These are phyloP conservation scores for Plantago elongata DNA, from an alignment of 257 asterid species.

Conservation along the genomic window DNA sequence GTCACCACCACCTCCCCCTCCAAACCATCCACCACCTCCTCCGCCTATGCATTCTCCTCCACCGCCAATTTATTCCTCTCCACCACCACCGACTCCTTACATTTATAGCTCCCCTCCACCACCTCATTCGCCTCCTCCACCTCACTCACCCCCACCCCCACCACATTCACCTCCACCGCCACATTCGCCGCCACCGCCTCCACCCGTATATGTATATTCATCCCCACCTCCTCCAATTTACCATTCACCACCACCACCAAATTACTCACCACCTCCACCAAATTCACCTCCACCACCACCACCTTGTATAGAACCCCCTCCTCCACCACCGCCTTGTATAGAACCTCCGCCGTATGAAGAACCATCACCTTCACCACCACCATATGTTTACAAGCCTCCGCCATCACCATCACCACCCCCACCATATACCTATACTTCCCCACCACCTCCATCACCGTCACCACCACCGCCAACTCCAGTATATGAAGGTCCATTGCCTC, in stretches of 20 bases:
- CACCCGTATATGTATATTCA: slow-evolving; percentile 34
- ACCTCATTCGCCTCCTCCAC: slow-evolving; percentile 29
- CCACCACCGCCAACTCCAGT: slow-evolving; percentile 75
- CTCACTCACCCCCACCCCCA: slow-evolving; percentile 20
- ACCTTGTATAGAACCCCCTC: slow-evolving; percentile 31
- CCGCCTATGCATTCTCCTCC: slow-evolving; percentile 43
- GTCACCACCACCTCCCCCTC: slow-evolving; percentile 25
- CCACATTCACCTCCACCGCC: slow-evolving; percentile 32
- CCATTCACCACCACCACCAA: slow-evolving; percentile 15
- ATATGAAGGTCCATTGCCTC: slow-evolving; percentile 83
- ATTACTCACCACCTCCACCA: slow-evolving; percentile 35
- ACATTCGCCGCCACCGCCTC: slow-evolving; percentile 30
- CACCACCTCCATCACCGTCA: slow-evolving; percentile 48
- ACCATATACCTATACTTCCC: slow-evolving; percentile 33
- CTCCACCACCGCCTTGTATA: slow-evolving; percentile 51
- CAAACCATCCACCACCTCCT: slow-evolving; percentile 22
- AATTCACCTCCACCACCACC: slow-evolving; percentile 49
- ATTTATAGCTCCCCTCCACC: slow-evolving; percentile 30
- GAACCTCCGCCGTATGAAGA: slow-evolving; percentile 52
- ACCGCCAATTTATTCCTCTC: slow-evolving; percentile 28
- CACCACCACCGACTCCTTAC: slow-evolving; percentile 34
- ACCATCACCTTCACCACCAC: slow-evolving; percentile 64
- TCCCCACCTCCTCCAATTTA: slow-evolving; percentile 48
- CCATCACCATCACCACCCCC: slow-evolving; percentile 45
- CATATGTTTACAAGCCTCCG: slow-evolving; percentile 36